phyloP scores from a whole-genome alignment of 108 stramenopile genomes.

The Cyclotella distinguenda region DNA sequence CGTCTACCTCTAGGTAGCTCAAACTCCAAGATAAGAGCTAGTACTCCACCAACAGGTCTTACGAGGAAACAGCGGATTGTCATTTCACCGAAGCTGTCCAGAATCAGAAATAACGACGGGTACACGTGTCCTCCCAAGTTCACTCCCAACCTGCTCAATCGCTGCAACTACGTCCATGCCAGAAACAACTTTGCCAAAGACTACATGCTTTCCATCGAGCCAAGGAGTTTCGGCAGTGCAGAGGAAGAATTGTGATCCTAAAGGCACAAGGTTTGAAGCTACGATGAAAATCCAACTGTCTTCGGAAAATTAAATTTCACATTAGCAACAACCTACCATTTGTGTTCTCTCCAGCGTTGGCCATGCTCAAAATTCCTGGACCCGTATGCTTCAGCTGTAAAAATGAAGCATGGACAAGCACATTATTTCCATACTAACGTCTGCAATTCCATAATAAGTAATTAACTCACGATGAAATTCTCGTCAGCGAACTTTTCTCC shows the following conservation, averaged over 20 bases:
- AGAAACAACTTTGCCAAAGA: constrained; percentile 90
- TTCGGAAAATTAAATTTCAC: too few relatives aligned
- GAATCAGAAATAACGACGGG: constrained; percentile 75
- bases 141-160: constrained; percentile 90
- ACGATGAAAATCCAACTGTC: too few relatives aligned
- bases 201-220: constrained; percentile 96
- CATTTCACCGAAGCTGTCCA: constrained; percentile 77
- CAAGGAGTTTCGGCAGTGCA: constrained; percentile 92
- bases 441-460: neutral
- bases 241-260: constrained; percentile 89
- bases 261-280: neutral
- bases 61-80: too few relatives aligned
- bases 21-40: too few relatives aligned
- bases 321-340: constrained; percentile 86
- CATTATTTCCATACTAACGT: neutral
- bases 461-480: constrained; percentile 83
- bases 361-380: constrained; percentile 84
- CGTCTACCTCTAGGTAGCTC: too few relatives aligned
- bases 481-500: constrained; percentile 93
- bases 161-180: constrained; percentile 90
- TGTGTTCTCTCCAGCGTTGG: constrained; percentile 93
- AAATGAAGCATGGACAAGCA: neutral
- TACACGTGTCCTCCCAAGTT: constrained; percentile 80
- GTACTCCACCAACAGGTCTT: too few relatives aligned
- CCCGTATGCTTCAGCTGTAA: constrained; percentile 24